phyloP scores from a whole-genome alignment of 2,329 filamentous ascomycete species.

The Coniochaeta hoffmannii region DNA sequence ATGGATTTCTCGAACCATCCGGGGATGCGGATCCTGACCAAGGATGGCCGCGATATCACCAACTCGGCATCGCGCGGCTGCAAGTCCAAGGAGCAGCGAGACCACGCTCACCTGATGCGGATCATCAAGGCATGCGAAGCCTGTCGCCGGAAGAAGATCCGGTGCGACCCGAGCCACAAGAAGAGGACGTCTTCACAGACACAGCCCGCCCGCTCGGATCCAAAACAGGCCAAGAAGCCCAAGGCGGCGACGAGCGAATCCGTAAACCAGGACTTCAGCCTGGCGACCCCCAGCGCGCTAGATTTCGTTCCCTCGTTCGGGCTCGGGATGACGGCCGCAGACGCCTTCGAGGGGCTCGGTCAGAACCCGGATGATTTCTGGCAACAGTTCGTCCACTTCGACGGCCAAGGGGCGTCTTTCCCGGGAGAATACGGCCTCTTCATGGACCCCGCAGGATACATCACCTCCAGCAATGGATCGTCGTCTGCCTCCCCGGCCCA shows the following conservation, averaged over 20 bases:
- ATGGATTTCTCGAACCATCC: slow-evolving; percentile 46
- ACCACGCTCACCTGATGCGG: slow-evolving; percentile 59
- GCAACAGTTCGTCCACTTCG: slow-evolving; percentile 37
- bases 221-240: slow-evolving; percentile 35
- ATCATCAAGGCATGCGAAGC: slow-evolving; percentile 60
- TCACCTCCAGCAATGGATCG: slow-evolving; percentile 28
- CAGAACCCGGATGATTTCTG: slow-evolving; percentile 12
- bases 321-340: slow-evolving; percentile 7
- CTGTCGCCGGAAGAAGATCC: slow-evolving; percentile 56
- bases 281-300: background rate
- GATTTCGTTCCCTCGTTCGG: slow-evolving; percentile 11
- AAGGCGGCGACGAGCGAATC: slow-evolving; percentile 16
- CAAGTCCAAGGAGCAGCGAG: slow-evolving; percentile 61
- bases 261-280: background rate
- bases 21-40: slow-evolving; percentile 61
- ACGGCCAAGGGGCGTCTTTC: slow-evolving; percentile 23
- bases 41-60: slow-evolving; percentile 55
- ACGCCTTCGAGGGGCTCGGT: slow-evolving; percentile 8
- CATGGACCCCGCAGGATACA: slow-evolving; percentile 32
- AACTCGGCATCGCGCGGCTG: slow-evolving; percentile 53
- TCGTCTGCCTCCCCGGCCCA: slow-evolving; percentile 26
- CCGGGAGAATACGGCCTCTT: slow-evolving; percentile 38
- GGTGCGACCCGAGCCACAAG: slow-evolving; percentile 54
- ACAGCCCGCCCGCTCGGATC: slow-evolving; percentile 18
- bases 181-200: slow-evolving; percentile 27